Conservation (phyloP, 1,139 yeast species). For the Yamadazyma blattariae region DNA sequence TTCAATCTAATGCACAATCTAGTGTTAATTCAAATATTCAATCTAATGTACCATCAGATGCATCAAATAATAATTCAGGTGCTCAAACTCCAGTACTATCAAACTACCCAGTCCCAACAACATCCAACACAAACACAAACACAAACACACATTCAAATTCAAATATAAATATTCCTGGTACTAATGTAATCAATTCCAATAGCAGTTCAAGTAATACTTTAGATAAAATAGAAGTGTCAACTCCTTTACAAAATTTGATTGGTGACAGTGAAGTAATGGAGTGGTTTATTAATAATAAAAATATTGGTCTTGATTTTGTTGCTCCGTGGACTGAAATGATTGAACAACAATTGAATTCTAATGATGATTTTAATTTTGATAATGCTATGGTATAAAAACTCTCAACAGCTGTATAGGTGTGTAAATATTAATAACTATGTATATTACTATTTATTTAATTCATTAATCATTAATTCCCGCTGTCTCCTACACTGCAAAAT, state of each 20-base stretch:
- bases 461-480: background rate
- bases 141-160: too few species aligned
- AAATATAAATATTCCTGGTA: too few species aligned
- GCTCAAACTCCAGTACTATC: too few species aligned
- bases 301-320: slow-evolving; percentile 78
- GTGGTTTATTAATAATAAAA: slow-evolving; percentile 66
- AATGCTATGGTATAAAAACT: slow-evolving; percentile 12
- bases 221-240: slow-evolving; percentile 6
- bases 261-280: slow-evolving; percentile 63
- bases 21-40: too few species aligned
- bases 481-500: slow-evolving; percentile 11
- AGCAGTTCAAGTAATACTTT: too few species aligned
- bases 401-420: background rate
- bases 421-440: background rate
- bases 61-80: too few species aligned
- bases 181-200: too few species aligned
- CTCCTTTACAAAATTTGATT: slow-evolving; percentile 20
- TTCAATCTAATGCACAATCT: too few species aligned
- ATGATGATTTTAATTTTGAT: slow-evolving; percentile 34
- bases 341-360: slow-evolving; percentile 53
- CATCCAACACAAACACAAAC: too few species aligned
- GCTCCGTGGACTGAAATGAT: slow-evolving; percentile 88
- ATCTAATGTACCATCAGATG: too few species aligned
- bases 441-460: background rate
- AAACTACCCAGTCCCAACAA: too few species aligned